Evolutionary conservation across 108 stramenopile species (phyloP), one percentile per base, ranked within the genome.

Genomic region (Fistulifera solaris): DNA sequence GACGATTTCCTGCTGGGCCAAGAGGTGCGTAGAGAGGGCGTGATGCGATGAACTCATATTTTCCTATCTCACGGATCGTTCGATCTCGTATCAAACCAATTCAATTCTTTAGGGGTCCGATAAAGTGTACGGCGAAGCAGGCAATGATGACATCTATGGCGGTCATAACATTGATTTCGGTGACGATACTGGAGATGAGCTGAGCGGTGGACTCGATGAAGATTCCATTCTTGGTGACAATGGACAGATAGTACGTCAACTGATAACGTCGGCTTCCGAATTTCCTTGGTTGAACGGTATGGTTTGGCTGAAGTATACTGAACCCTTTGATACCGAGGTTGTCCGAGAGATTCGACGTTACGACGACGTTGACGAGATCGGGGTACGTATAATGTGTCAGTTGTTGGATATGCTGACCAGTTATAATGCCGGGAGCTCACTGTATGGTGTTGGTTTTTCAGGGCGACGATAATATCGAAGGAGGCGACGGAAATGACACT

Each of bases 141-240:
- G 58, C 2, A 52, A 31, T 6, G 66, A 67, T 54, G 66, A 67
- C 24, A 46, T 67, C 1, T 54, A 53, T 38, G 66, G 66, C 26
- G 66, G 66, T 22, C 66, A 67, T 40, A 39, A 58, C 19, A 53
- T 58, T 12, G 40, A 19, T 19, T 38, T 47, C 52, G 66, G 66
- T 12, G 48, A 55, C 13, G 66, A 67, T 54, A 24, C 16, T 27
- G 51, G 57, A 18, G 66, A 67, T 45, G 25, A 39, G 23, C 17
- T 67, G 16, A n/a, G 31, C 21, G 66, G 66, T 1, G 59, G 54
- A 27, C 43, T 38, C 7, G 50, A 38, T n/a, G 43, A 55, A 15
- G 66, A 67, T 45, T 51, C 52, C 25, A 60, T 67, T 13, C 39
- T 67, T 1, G 66, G 66, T n/a, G 66, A 67, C 48, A 67, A 67